A percentile compares a stretch with the other conserved stretches of the same genome.
phyloP scores from a whole-genome alignment of 108 stramenopile genomes.

The Cyclotella distinguenda region DNA sequence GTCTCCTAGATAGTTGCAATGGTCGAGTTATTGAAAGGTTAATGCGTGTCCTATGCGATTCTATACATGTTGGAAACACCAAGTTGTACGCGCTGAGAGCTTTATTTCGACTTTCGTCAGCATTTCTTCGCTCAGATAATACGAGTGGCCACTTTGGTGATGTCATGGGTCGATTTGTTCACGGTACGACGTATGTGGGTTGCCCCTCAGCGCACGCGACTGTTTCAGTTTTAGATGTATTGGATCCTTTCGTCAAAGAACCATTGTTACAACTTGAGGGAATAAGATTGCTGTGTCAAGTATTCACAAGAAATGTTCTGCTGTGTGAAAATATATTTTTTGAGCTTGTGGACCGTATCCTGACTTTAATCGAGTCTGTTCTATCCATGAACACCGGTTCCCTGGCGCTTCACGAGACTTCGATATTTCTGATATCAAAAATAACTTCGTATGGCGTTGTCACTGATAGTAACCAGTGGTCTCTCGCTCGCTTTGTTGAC shows the following conservation, averaged over 20 bases:
- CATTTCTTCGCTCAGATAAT: conserved; percentile 15
- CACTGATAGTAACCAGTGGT: neutral
- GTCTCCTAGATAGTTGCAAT: conserved; percentile 8
- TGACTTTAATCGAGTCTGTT: conserved; percentile 5
- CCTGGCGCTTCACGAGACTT: conserved; percentile 11
- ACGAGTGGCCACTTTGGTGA: conserved; percentile 10
- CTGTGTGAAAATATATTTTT: neutral
- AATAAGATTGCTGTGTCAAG: conserved; percentile 25
- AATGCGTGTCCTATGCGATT: conserved; percentile 11
- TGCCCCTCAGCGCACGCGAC: conserved; percentile 14
- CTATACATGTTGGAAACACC: conserved; percentile 6
- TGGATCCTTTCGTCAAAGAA: conserved; percentile 9
- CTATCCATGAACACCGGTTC: neutral
- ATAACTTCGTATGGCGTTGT: conserved; percentile 11
- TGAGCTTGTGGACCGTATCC: neutral
- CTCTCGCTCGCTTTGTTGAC: neutral
- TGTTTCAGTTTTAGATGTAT: conserved; percentile 12
- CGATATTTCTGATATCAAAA: conserved; percentile 26
- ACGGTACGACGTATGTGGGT: neutral
- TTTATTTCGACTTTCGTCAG: conserved; percentile 26
- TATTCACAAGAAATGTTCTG: conserved; percentile 2
- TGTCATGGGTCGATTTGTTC: conserved; percentile 17
- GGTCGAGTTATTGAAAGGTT: conserved; percentile 32
- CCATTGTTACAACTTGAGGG: conserved; percentile 18
- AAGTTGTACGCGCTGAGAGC: conserved; percentile 30